phyloP scores from a whole-genome alignment of 2,329 filamentous ascomycete genomes.

The Fusarium chaquense region DNA sequence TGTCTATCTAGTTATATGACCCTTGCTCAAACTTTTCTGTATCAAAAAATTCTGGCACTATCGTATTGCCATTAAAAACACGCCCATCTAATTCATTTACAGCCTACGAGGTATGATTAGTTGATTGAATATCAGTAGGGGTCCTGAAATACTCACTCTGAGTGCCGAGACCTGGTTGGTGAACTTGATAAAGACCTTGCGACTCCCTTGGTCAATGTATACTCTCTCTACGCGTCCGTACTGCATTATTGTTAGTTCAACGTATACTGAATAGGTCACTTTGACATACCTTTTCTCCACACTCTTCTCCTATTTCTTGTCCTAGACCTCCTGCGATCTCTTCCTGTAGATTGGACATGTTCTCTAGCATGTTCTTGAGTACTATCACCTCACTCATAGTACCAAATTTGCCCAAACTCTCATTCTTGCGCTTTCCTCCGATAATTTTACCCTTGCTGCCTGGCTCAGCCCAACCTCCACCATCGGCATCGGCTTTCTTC shows the following conservation, averaged over 20 bases:
- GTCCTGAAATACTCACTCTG: conserved; percentile 68
- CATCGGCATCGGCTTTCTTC: conserved; percentile 81
- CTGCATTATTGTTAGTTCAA: conserved; percentile 55
- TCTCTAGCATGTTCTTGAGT: conserved; percentile 85
- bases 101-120: conserved; percentile 65
- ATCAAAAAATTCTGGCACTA: conserved; percentile 86
- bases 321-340: conserved; percentile 82
- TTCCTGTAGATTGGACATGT: conserved; percentile 78
- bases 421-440: conserved; percentile 73
- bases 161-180: conserved; percentile 86
- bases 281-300: conserved; percentile 75
- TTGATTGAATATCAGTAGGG: neutral
- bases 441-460: conserved; percentile 82
- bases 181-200: conserved; percentile 92
- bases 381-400: conserved; percentile 86
- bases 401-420: conserved; percentile 67
- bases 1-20: conserved; percentile 54
- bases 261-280: neutral
- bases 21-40: conserved; percentile 83
- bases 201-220: conserved; percentile 74
- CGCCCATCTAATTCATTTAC: conserved; percentile 90
- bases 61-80: conserved; percentile 87
- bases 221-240: conserved; percentile 87
- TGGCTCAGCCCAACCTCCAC: conserved; percentile 79
- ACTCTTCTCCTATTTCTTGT: conserved; percentile 96